Conservation (phyloP, 345 rosid species). For the Aquilaria sinensis region DNA sequence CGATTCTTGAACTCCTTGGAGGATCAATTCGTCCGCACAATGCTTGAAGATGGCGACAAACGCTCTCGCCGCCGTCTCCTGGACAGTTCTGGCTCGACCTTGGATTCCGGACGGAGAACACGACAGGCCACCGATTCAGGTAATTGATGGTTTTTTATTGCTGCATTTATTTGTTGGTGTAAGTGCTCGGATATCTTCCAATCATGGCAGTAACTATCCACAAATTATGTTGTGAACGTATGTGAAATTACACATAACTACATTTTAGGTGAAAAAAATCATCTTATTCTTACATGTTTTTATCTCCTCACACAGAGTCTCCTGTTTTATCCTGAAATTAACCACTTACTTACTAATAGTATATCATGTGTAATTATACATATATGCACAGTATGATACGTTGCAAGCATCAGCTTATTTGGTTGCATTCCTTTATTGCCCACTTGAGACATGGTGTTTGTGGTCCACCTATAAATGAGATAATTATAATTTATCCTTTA, state of each 20-base stretch:
- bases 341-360: no score
- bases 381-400: no score
- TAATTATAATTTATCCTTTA: no score
- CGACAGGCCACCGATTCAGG: conserved; percentile 8
- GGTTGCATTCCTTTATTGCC: no score
- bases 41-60: conserved; percentile 20
- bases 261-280: background rate
- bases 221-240: no score
- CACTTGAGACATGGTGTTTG: no score
- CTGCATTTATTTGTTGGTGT: background rate
- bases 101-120: conserved; percentile 19
- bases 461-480: no score
- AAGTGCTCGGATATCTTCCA: background rate
- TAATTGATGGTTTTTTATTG: background rate
- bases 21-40: conserved; percentile 30
- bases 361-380: no score
- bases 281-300: background rate
- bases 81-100: conserved; percentile 32
- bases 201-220: no score
- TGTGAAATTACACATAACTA: no score
- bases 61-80: conserved; percentile 36
- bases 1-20: conserved; percentile 31
- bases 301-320: background rate
- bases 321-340: background rate
- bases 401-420: no score